phyloP scores from a whole-genome alignment of 768 basidiomycete species.

The Mycena floridula region DNA sequence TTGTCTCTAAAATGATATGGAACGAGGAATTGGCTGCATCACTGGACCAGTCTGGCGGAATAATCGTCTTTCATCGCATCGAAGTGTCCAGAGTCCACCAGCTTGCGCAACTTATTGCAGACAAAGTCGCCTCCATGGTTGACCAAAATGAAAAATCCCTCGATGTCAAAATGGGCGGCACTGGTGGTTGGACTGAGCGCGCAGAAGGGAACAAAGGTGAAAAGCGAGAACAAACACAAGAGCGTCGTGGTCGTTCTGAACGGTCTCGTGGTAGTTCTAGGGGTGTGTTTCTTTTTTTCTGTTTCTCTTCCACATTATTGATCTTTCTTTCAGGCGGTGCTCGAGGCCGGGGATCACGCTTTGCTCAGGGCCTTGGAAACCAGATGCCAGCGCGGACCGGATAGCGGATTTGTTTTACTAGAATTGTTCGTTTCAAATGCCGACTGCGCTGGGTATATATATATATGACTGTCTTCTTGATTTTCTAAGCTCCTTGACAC shows the following conservation, averaged over 20 bases:
- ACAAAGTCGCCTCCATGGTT: constrained; percentile 79
- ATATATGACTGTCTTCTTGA: too few relatives aligned
- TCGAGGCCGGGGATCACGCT: constrained; percentile 72
- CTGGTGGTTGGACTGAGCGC: constrained; percentile 58
- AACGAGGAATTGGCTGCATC: constrained; percentile 91
- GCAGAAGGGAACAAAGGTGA: constrained; percentile 68
- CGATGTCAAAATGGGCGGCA: constrained; percentile 75
- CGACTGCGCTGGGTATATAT: too few relatives aligned
- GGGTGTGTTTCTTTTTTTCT: constrained; percentile 32
- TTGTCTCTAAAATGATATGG: constrained; percentile 99
- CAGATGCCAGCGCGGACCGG: too few relatives aligned
- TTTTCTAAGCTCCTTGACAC: too few relatives aligned
- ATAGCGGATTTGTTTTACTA: too few relatives aligned
- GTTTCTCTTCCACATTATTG: neutral
- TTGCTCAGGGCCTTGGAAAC: constrained; percentile 78
- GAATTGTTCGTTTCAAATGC: too few relatives aligned
- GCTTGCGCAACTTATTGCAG: constrained; percentile 83
- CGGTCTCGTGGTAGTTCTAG: constrained; percentile 53
- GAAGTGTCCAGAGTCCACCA: constrained; percentile 87
- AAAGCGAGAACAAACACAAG: constrained; percentile 76
- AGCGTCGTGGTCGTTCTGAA: constrained; percentile 71
- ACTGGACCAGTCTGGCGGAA: constrained; percentile 84
- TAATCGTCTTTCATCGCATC: constrained; percentile 89
- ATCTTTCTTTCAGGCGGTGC: constrained; percentile 42
- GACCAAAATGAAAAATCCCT: constrained; percentile 91